These are phyloP conservation scores for Nectriaceae sp. DNA, from an alignment of 2,329 filamentous ascomycete genomes.

Conservation along the genomic window DNA sequence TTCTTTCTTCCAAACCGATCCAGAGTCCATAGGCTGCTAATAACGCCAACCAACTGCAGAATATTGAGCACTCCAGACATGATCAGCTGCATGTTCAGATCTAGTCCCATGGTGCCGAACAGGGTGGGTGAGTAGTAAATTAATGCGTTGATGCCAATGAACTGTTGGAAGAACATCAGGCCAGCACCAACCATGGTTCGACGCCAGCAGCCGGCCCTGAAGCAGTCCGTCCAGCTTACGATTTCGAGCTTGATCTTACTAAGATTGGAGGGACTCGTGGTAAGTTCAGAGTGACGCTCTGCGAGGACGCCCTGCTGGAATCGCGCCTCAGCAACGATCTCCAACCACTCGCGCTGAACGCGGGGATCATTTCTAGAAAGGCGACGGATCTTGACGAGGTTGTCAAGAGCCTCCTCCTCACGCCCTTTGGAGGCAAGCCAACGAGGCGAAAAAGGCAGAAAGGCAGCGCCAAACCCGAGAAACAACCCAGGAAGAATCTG, in stretches of 20 bases:
- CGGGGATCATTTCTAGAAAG: slow-evolving; percentile 22
- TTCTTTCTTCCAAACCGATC: slow-evolving; percentile 48
- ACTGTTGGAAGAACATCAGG: slow-evolving; percentile 60
- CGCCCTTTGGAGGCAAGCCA: slow-evolving; percentile 29
- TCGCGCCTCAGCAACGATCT: slow-evolving; percentile 26
- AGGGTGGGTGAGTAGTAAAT: slow-evolving; percentile 62
- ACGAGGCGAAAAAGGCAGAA: slow-evolving; percentile 30
- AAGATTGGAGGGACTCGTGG: slow-evolving; percentile 32
- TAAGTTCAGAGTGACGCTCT: slow-evolving; percentile 35
- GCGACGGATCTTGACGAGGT: slow-evolving; percentile 24
- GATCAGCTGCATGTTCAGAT: slow-evolving; percentile 37
- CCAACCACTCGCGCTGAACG: slow-evolving; percentile 25
- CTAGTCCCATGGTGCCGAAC: slow-evolving; percentile 56
- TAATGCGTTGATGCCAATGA: slow-evolving; percentile 43
- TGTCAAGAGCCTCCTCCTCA: slow-evolving; percentile 24
- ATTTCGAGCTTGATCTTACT: slow-evolving; percentile 50
- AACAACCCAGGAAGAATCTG: slow-evolving; percentile 30
- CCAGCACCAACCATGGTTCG: slow-evolving; percentile 48
- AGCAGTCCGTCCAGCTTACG: slow-evolving; percentile 50
- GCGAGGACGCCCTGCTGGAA: slow-evolving; percentile 29
- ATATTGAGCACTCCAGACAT: slow-evolving; percentile 44
- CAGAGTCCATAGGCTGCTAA: slow-evolving; percentile 30
- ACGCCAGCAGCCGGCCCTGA: slow-evolving; percentile 50
- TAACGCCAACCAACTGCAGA: slow-evolving; percentile 42
- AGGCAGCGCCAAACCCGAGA: slow-evolving; percentile 25